Evolutionary conservation across 176 grass and related monocot species (phyloP), one percentile per base, ranked within the genome.

Genomic region (Chrysopogon serrulatus): DNA sequence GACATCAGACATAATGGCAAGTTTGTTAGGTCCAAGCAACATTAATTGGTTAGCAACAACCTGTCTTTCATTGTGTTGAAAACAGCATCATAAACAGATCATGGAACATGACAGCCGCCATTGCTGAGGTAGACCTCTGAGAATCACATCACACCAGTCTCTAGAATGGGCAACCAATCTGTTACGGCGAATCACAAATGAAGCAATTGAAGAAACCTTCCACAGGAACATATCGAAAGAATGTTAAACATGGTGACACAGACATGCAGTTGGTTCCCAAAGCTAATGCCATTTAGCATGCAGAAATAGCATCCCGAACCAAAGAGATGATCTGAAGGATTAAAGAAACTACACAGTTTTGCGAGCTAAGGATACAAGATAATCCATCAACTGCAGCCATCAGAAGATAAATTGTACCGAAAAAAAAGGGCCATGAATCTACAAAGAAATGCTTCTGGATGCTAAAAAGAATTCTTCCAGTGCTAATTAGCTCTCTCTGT

Each of bases 381-480:
- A 68, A 65, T 71, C 34, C 64, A 56, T 77, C 10, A 64, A 76
- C 41, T 53, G 40, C 47, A 27, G 23, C 73, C 79, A 82, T 32
- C 23, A 44, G 18, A 57, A 65, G 57, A 45, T 78, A 78, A 49
- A 57, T 78, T 51, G 16, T 65, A 77, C 36, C 19, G 32, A 73
- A 86, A 36, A 57, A 56, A 74, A 83, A 63, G 9, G 27, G 67
- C 17, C 36, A 57, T 64, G 26, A 86, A 78, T 86, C 79, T 86
- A 86, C 83, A 90, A 54, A 79, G 65, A 71, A 90, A 86, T 82
- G 67, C 23, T 35, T 54, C 66, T 34, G 18, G 54, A 78, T 72
- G 34, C 62, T 83, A 65, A 72, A 83, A 18, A 56, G n/a, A 56
- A n/a, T 73, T 71, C 54, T 83, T 79, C 74, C 56, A 79, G 66